phyloP scores from a whole-genome alignment of 2,329 filamentous ascomycete species.

The Talaromyces sp. region DNA sequence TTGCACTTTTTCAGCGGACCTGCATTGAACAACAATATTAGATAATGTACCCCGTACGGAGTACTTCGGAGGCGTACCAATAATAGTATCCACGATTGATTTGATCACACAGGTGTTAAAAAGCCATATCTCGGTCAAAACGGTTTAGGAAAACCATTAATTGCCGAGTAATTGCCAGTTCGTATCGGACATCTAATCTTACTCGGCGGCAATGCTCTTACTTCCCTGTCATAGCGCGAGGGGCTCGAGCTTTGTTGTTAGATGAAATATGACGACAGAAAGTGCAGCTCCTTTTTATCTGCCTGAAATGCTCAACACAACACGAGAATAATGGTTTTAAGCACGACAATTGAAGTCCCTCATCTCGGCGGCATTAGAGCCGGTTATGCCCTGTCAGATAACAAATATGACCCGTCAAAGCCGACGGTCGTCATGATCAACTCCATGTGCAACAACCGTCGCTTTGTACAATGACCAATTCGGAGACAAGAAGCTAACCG shows the following conservation, averaged over 20 bases:
- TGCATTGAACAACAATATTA: neutral
- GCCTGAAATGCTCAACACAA: neutral
- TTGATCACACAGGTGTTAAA: too few relatives aligned
- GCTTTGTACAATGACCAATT: conserved; percentile 36
- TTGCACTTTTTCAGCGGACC: too few relatives aligned
- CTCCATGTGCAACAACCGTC: conserved; percentile 41
- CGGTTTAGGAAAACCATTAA: neutral
- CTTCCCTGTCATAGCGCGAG: neutral
- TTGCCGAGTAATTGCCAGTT: neutral
- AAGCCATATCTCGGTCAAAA: neutral
- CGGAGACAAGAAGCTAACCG: conserved; percentile 23
- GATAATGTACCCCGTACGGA: too few relatives aligned
- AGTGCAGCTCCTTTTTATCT: neutral
- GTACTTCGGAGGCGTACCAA: too few relatives aligned
- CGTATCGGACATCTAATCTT: neutral
- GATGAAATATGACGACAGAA: neutral
- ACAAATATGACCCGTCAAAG: conserved; percentile 41
- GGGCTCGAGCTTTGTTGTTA: neutral
- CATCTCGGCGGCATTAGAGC: conserved; percentile 42
- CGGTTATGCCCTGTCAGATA: conserved; percentile 37
- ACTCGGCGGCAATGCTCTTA: neutral
- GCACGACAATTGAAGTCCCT: conserved; percentile 31
- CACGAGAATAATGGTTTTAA: conserved; percentile 10
- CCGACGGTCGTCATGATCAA: conserved; percentile 45
- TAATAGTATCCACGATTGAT: neutral